These are phyloP conservation scores for Pinus taeda DNA, from an alignment of 75 land plant genomes.

Conservation along the genomic window DNA sequence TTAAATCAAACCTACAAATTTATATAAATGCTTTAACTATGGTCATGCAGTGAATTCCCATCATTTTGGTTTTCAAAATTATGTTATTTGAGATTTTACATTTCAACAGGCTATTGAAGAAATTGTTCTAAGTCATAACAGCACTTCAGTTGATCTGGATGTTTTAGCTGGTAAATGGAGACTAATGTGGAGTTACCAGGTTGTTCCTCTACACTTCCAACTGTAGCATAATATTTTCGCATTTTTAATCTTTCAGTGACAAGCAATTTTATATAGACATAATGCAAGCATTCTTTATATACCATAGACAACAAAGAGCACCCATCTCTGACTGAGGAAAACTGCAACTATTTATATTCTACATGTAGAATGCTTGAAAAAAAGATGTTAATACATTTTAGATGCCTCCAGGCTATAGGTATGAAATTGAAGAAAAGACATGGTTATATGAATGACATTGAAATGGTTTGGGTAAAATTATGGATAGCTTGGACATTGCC, in stretches of 20 bases:
- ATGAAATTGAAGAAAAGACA: not conserved
- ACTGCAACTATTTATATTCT: not conserved
- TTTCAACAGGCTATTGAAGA: constrained; percentile 71
- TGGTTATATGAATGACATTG: not conserved
- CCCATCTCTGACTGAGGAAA: not conserved
- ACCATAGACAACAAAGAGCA: not conserved
- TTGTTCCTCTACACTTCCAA: constrained; percentile 13
- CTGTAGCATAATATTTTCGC: not conserved
- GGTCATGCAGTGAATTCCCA: not conserved
- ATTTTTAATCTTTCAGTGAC: not conserved
- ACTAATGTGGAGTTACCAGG: constrained; percentile 96
- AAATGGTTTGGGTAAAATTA: not conserved
- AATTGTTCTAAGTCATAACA: constrained; percentile 41
- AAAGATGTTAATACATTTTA: not conserved
- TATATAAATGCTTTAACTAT: not conserved
- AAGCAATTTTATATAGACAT: not conserved
- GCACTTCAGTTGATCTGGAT: constrained; percentile 29
- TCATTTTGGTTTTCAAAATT: not conserved
- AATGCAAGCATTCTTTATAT: not conserved
- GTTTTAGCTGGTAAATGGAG: constrained; percentile 75
- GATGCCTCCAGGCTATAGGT: not conserved
- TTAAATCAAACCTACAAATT: too few relatives aligned
- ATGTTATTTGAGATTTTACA: constrained; percentile 4
- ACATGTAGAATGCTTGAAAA: not conserved
- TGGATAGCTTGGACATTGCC: not conserved